These are phyloP conservation scores for Myxozyma udenii DNA, from an alignment of 805 yeast genomes.

Conservation along the genomic window DNA sequence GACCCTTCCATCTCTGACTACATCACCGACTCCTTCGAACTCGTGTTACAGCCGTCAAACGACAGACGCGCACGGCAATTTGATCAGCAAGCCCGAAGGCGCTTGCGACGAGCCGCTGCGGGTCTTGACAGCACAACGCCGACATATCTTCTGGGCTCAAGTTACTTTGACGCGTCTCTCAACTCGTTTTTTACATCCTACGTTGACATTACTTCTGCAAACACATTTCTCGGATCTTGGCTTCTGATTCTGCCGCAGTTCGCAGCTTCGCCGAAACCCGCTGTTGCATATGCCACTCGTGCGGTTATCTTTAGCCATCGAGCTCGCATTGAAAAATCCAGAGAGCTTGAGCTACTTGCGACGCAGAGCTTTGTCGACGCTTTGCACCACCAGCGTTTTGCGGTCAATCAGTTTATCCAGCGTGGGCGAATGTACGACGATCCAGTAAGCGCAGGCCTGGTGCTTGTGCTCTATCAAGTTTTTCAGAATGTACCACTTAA, in stretches of 20 bases:
- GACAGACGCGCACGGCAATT: too few species aligned
- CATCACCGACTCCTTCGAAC: too few species aligned
- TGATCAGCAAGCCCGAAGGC: too few species aligned
- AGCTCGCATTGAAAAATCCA: neutral
- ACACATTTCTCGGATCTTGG: neutral
- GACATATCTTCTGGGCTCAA: too few species aligned
- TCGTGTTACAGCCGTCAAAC: too few species aligned
- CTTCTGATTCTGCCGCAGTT: neutral
- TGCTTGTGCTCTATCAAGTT: conserved; percentile 2
- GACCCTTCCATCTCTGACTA: too few species aligned
- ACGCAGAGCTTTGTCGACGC: neutral
- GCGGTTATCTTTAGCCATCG: neutral
- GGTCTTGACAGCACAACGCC: too few species aligned
- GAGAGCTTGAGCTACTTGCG: neutral
- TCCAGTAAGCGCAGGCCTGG: neutral
- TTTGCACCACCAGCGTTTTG: neutral
- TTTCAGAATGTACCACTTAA: neutral
- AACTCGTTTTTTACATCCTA: neutral
- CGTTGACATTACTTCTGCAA: neutral
- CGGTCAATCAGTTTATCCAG: neutral
- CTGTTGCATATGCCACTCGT: neutral
- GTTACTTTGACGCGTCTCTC: neutral
- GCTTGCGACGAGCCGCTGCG: too few species aligned
- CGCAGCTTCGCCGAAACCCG: neutral
- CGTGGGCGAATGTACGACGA: neutral